Conservation (phyloP, 2,329 filamentous ascomycete genomes). For the Exophiala lecanii-corni region DNA sequence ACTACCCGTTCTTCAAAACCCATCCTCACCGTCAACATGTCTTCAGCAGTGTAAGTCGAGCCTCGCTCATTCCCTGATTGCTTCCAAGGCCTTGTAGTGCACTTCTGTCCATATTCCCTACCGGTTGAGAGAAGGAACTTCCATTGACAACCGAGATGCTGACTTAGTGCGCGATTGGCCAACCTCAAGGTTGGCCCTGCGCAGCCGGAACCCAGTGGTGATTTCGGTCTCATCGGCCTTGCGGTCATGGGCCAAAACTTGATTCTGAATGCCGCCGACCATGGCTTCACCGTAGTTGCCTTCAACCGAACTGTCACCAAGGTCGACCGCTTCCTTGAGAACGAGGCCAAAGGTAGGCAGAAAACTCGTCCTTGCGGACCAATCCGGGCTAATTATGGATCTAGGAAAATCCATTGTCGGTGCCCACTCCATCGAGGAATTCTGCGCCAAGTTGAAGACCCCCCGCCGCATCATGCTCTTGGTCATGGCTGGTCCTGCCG, state of each 20-base stretch:
- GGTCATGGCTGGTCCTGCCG: constrained; percentile 95
- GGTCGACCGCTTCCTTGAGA: constrained; percentile 88
- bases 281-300: constrained; percentile 93
- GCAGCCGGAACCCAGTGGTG: constrained; percentile 59
- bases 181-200: constrained; percentile 65
- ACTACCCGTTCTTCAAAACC: constrained; percentile 1
- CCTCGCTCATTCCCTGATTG: no score
- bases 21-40: constrained; percentile 24
- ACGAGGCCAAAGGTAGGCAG: constrained; percentile 73
- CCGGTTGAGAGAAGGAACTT: constrained; percentile 5
- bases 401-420: constrained; percentile 87
- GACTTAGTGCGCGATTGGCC: constrained; percentile 67
- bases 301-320: constrained; percentile 99
- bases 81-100: no score
- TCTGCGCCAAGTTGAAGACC: constrained; percentile 92
- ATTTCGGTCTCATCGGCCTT: constrained; percentile 89
- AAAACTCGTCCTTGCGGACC: background rate
- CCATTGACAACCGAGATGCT: constrained; percentile 37
- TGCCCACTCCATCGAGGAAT: constrained; percentile 90
- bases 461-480: constrained; percentile 97
- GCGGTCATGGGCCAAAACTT: constrained; percentile 88
- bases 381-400: background rate
- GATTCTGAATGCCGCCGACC: constrained; percentile 83
- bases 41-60: constrained; percentile 27
- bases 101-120: no score